phyloP scores from a whole-genome alignment of 306 rosid species.

The Begonia fuchsioides region DNA sequence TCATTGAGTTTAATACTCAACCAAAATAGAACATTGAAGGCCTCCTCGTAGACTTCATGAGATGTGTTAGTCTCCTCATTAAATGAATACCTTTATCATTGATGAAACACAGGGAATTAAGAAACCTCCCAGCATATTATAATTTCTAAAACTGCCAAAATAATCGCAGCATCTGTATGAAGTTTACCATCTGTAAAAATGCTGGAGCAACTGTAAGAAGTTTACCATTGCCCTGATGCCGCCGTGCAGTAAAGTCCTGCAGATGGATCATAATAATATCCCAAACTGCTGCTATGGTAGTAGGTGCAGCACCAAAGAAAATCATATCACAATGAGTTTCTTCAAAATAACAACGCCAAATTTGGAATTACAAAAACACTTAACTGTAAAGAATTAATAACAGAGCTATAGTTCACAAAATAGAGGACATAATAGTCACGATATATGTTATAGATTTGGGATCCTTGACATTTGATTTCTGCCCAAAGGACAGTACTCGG shows the following conservation, averaged over 20 bases:
- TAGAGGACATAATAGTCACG: not conserved
- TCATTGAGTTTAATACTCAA: no score
- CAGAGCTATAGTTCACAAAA: not conserved
- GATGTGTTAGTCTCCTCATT: constrained; percentile 51
- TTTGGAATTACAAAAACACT: not conserved
- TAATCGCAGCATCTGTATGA: no score
- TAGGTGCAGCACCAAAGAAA: constrained; percentile 31
- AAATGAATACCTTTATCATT: constrained; percentile 20
- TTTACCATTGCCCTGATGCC: constrained; percentile 51
- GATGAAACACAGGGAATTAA: not conserved
- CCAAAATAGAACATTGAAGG: constrained; percentile 17
- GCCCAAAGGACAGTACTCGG: not conserved
- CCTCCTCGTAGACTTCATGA: constrained; percentile 34
- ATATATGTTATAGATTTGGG: not conserved
- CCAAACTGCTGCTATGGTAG: constrained; percentile 46
- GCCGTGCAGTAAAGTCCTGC: constrained; percentile 41
- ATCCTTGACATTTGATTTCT: not conserved
- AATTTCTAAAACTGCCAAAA: not conserved
- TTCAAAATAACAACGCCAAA: not conserved
- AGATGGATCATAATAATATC: constrained; percentile 22
- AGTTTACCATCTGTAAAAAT: not conserved
- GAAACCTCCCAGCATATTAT: not conserved
- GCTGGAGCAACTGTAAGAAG: not conserved
- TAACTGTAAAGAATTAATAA: not conserved
- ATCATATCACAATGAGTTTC: not conserved